A percentile compares a stretch with the other conserved stretches of the same genome.
phyloP scores from a whole-genome alignment of 1,139 yeast species.

The Nakaseomyces kungkrabaensis region DNA sequence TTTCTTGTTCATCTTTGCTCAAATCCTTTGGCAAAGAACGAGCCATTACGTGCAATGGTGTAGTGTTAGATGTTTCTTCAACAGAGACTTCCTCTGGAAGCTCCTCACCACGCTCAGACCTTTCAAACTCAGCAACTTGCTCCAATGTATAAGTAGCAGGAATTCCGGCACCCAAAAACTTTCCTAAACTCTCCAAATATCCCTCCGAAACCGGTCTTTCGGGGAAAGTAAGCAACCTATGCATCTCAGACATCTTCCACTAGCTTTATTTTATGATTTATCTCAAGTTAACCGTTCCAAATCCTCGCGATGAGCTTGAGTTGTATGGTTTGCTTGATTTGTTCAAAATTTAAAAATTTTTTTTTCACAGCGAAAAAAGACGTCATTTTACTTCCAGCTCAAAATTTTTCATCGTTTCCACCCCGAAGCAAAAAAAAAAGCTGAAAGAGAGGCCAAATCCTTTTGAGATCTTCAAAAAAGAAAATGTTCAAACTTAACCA shows the following conservation, averaged over 20 bases:
- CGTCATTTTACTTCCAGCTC: too few relatives aligned
- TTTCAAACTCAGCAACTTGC: slow-evolving; percentile 53
- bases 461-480: too few relatives aligned
- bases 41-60: slow-evolving; percentile 64
- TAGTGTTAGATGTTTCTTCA: slow-evolving; percentile 47
- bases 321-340: neutral
- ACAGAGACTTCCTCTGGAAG: slow-evolving; percentile 26
- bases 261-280: neutral
- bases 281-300: neutral
- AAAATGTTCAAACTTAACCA: too few relatives aligned
- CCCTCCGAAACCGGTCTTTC: slow-evolving; percentile 44
- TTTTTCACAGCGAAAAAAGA: too few relatives aligned
- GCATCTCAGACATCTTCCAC: slow-evolving; percentile 56
- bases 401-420: too few relatives aligned
- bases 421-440: too few relatives aligned
- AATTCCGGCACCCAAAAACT: slow-evolving; percentile 48
- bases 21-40: slow-evolving; percentile 39
- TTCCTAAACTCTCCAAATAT: slow-evolving; percentile 38
- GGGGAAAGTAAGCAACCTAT: slow-evolving; percentile 52
- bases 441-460: too few relatives aligned
- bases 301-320: neutral
- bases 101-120: slow-evolving; percentile 29
- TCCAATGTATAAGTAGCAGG: slow-evolving; percentile 79
- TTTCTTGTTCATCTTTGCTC: slow-evolving; percentile 35
- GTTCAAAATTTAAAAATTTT: neutral